phyloP scores from a whole-genome alignment of 768 basidiomycete genomes.

The Leccinum longicurvipes region DNA sequence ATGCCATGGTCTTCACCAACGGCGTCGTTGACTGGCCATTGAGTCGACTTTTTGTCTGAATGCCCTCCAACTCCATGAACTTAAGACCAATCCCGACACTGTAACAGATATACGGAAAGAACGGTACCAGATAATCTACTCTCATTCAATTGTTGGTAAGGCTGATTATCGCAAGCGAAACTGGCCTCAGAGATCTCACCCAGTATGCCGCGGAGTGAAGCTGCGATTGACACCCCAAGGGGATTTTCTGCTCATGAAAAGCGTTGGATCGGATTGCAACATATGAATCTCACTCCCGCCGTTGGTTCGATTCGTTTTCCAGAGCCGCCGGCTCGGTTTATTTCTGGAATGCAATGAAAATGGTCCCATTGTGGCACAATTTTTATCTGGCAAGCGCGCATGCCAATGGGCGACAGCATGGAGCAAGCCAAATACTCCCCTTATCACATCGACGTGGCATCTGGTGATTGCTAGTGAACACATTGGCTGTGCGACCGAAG shows the following conservation, averaged over 20 bases:
- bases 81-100: neutral
- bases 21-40: neutral
- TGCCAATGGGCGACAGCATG: slow-evolving; percentile 10
- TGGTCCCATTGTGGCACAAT: neutral
- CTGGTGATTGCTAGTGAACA: neutral
- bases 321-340: slow-evolving; percentile 5
- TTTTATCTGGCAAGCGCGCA: slow-evolving; percentile 4
- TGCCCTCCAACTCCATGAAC: neutral
- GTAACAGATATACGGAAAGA: neutral
- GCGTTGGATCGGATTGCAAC: neutral
- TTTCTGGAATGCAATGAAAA: neutral
- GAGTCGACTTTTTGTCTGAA: neutral
- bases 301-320: slow-evolving; percentile 4
- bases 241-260: neutral
- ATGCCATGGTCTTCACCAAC: neutral
- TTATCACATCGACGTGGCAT: neutral
- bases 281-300: neutral
- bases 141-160: neutral
- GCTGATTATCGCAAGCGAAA: neutral
- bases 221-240: neutral
- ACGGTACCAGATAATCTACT: neutral
- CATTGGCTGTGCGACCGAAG: neutral
- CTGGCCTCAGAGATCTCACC: neutral
- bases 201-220: neutral
- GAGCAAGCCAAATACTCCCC: neutral